These are phyloP conservation scores for Macrolepiota albuminosa DNA, from an alignment of 768 basidiomycete genomes.

Conservation along the genomic window DNA sequence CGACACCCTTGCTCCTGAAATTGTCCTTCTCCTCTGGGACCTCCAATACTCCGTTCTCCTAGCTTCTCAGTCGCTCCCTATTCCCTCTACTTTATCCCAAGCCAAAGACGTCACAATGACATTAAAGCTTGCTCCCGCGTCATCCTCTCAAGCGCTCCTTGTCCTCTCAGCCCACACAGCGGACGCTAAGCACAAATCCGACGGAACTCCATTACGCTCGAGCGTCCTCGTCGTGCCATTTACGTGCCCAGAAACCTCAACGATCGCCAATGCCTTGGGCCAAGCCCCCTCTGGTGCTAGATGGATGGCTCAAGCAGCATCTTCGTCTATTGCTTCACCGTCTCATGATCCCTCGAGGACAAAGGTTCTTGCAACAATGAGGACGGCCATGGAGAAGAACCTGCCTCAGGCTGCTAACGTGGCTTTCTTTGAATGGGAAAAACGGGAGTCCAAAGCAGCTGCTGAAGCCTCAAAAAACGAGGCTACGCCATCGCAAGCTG, in stretches of 20 bases:
- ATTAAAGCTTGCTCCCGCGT: conserved; percentile 27
- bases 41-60: conserved; percentile 63
- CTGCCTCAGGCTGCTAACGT: conserved; percentile 48
- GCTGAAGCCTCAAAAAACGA: conserved; percentile 4
- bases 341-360: conserved; percentile 14
- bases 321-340: not conserved
- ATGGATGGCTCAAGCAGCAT: conserved; percentile 8
- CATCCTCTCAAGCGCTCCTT: conserved; percentile 47
- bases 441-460: conserved; percentile 25
- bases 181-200: conserved; percentile 16
- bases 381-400: conserved; percentile 23
- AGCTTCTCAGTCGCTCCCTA: conserved; percentile 44
- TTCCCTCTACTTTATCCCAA: conserved; percentile 39
- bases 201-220: conserved; percentile 34
- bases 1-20: conserved; percentile 32
- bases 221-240: conserved; percentile 59
- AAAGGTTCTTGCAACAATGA: conserved; percentile 22
- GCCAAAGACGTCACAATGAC: conserved; percentile 24
- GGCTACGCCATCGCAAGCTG: not conserved
- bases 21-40: conserved; percentile 63
- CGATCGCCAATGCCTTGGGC: conserved; percentile 34
- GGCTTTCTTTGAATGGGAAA: conserved; percentile 60
- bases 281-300: conserved; percentile 12
- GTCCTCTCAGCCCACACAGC: conserved; percentile 35
- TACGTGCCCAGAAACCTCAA: conserved; percentile 48